Base-by-base conservation (phyloP, 768 basidiomycete genomes). In the Tricholoma terreum region DNA sequence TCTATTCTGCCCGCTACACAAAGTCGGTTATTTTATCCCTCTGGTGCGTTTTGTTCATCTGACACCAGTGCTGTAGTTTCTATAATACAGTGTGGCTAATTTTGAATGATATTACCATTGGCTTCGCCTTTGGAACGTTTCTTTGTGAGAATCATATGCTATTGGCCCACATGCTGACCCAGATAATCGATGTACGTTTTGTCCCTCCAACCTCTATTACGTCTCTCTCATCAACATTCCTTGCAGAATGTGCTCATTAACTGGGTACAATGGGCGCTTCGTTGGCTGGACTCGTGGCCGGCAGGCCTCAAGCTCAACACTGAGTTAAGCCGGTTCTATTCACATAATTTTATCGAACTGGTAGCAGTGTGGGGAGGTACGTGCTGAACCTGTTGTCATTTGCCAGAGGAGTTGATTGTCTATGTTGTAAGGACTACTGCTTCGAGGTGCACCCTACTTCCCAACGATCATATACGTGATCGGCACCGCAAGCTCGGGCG, bases 261-360 rank as follows among this genome's bases (percentile, higher is more conserved):
- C 2, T 71, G 74, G 49, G 68, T 89, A 8, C 79, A 81, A 42
- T 72, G 74, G 14, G 76, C 80, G 0, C 76, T 98, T 2, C 63
- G 77, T 1, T 98, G 94, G 95, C 79, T 99, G 11, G 90, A 97
- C 68, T 84, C 89, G 58, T 98, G 96, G 96, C 96, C 96, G 0
- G 94, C 87, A 1, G 96, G 97, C 1, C 74, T 99, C 38, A 99
- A 99, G 71, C 85, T 99, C 52, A 98, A 98, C 66, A 92, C 92
- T 0, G 92, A 98, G 63, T 80, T 99, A n/a, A 92, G 92, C 63
- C 76, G 79, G 22, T 89, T 97, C 67, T 89, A 92, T 65, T 84
- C 87, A n/a, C 80, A 85, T 57, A 78, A 82, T 0, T 86, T 97
- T 50, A 75, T 87, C 2, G 80, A 79, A 22, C 60, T 91, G 12